Evolutionary conservation across 345 rosid species (phyloP), one percentile per base, ranked within the genome.

Genomic region (Hirschfeldia incana): DNA sequence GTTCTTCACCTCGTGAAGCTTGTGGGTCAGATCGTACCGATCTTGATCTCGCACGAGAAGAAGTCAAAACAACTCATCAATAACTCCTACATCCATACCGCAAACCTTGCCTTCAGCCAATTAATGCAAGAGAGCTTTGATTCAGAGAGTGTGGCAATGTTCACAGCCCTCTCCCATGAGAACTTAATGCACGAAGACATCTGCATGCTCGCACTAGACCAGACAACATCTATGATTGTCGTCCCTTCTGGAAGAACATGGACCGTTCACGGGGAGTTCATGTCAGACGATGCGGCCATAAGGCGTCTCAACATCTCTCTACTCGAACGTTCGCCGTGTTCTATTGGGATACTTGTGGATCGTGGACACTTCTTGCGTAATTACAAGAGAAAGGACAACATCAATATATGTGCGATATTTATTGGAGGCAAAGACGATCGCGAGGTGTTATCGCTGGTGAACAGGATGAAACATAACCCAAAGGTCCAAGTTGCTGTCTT

Each of bases 1-100:
- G 89, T 77, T 9, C 85, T 85, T 71, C 89, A 86, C 60, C 87
- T 89, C 36, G 66, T 84, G 26, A 81, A 88, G 71, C 83, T 88
- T 2, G 73, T 80, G 2, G 90, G 90, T 7, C 71, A 69, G 34
- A 58, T 78, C 67, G 36, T 77, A 15, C 92, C 93, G 0, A 42
- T 85, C 46, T 51, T 88, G 65, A 80, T 88, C 37, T 55, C 84
- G 33, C 93, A 89, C 69, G 30, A 8, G 49, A 65, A 63, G n/a
- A 63, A 70, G 4, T 51, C 80, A 6, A 77, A 15, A 49, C 70
- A 17, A 36, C 2, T 70, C 8, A 7, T 28, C 1, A 62, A 63
- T n/a, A 70, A 77, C 44, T 77, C 80, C 0, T 70, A 77, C 65
- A 77, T 63, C 65, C 28, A 53, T 6, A 77, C 59, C 27, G 71